Percentiles rank a stretch among this genome's conserved stretches.
phyloP scores from a whole-genome alignment of 768 basidiomycete species.

The Tulasnella calospora region DNA sequence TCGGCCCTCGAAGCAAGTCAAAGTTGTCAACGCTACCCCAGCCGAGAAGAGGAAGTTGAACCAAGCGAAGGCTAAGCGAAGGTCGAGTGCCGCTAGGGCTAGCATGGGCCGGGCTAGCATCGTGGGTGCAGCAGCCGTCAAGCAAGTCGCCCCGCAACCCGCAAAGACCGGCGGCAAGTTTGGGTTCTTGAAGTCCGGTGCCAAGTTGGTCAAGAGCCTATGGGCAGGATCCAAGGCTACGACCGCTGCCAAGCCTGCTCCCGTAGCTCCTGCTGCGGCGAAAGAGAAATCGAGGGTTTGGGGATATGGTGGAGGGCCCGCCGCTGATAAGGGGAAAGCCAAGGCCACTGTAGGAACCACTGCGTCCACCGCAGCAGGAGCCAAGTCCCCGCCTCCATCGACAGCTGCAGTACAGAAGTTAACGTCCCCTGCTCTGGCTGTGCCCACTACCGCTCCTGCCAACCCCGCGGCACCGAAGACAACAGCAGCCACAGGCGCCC shows the following conservation, averaged over 20 bases:
- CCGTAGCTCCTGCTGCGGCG: neutral
- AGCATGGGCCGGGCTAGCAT: slow-evolving; percentile 25
- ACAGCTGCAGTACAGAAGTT: neutral
- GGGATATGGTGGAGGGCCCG: neutral
- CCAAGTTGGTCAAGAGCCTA: slow-evolving; percentile 27
- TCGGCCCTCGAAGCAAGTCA: slow-evolving; percentile 2
- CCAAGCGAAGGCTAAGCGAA: slow-evolving; percentile 10
- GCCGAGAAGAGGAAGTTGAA: slow-evolving; percentile 25
- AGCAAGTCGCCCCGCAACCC: neutral
- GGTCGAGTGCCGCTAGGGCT: slow-evolving; percentile 23
- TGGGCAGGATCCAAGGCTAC: slow-evolving; percentile 13
- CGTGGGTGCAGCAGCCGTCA: slow-evolving; percentile 15
- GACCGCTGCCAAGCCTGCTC: slow-evolving; percentile 11
- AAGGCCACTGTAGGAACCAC: neutral
- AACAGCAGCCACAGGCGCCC: neutral
- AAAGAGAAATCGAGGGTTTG: neutral
- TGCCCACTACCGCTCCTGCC: neutral
- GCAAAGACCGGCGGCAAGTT: slow-evolving; percentile 13
- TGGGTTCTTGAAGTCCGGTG: slow-evolving; percentile 28
- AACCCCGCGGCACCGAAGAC: neutral
- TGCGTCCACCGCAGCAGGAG: neutral
- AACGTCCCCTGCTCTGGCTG: neutral
- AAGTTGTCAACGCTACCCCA: neutral
- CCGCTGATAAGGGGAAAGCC: neutral
- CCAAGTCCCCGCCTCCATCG: neutral